These are phyloP conservation scores for Tricholoma terreum DNA, from an alignment of 768 basidiomycete genomes.

Conservation along the genomic window DNA sequence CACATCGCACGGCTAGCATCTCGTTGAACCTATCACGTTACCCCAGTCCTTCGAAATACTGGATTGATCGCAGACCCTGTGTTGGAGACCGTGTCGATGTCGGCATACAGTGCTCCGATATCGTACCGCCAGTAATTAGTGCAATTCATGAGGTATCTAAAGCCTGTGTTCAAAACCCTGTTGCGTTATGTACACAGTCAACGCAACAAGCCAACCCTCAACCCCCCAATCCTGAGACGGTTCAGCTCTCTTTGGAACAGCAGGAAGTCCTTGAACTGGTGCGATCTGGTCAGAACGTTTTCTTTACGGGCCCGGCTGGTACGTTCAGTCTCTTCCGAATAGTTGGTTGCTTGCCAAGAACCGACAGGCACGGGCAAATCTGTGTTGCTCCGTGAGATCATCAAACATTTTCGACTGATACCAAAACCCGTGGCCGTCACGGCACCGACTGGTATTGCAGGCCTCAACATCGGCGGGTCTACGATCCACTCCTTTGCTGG, in stretches of 20 bases:
- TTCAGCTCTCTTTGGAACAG: constrained; percentile 39
- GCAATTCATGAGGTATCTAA: not conserved
- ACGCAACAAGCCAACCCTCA: constrained; percentile 54
- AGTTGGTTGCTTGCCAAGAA: not conserved
- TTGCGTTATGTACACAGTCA: not conserved
- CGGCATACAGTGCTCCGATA: constrained; percentile 6
- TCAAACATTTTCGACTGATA: constrained; percentile 34
- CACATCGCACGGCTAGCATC: not conserved
- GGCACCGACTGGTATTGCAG: constrained; percentile 65
- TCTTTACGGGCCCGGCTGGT: constrained; percentile 80
- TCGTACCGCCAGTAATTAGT: not conserved
- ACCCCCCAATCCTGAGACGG: not conserved
- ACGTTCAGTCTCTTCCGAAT: not conserved
- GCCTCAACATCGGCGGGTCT: constrained; percentile 65
- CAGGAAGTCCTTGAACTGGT: constrained; percentile 41
- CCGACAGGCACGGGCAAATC: constrained; percentile 66
- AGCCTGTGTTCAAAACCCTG: not conserved
- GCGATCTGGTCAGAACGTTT: constrained; percentile 54
- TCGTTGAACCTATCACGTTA: constrained; percentile 2
- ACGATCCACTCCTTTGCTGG: constrained; percentile 71
- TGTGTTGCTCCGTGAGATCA: constrained; percentile 62
- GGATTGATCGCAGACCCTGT: constrained; percentile 10
- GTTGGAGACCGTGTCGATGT: constrained; percentile 4
- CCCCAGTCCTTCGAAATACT: constrained; percentile 10
- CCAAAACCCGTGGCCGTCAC: constrained; percentile 49